Evolutionary conservation across 208 protist species (phyloP), one percentile per base, ranked within the genome.

Genomic region (Leishmania gerbilli): DNA sequence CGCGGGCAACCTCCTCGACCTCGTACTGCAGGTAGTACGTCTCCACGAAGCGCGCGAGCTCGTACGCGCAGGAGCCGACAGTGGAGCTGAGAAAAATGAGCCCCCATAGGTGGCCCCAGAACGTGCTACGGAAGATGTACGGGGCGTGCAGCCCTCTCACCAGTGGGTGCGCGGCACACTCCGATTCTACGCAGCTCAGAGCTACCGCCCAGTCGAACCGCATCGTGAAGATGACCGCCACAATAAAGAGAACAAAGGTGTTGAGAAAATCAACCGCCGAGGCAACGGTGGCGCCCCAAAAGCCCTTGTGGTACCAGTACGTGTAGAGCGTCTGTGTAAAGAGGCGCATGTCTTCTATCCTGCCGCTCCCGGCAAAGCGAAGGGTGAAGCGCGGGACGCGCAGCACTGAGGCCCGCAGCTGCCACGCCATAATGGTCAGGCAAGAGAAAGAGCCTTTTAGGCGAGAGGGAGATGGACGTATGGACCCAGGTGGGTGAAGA

Each of bases 261-360:
- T 95, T 95, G 47, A 95, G 84, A 74, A 95, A 90, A 75, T 95
- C 90, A 4, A 95, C 91, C 2, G 88, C 87, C 37, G 90, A 88
- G 7, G 89, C 84, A 40, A 86, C 74, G 34, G 88, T 86, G 7
- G 83, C 89, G 13, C 88, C 87, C 91, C 92, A 95, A 53, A 89
- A 91, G 21, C 93, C 93, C 67, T 93, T 94, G 81, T 91, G 83
- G 62, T 91, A 90, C 92, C 93, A 97, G 71, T 93, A 93, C 37
- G 77, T 72, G 79, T 97, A 97, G 7, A 92, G 71, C 60, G 82
- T 86, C 68, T 84, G 88, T 89, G 94, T 94, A 71, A 95, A 92
- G n/a, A 89, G 77, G 47, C 88, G 87, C n/a, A 89, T 84, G 79
- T 95, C 89, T 47, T 90, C 88, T 37, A 96, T 90, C 49, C 83